Conservation (phyloP, 176 grass and related monocot genomes). For the Oryza glumipatula region DNA sequence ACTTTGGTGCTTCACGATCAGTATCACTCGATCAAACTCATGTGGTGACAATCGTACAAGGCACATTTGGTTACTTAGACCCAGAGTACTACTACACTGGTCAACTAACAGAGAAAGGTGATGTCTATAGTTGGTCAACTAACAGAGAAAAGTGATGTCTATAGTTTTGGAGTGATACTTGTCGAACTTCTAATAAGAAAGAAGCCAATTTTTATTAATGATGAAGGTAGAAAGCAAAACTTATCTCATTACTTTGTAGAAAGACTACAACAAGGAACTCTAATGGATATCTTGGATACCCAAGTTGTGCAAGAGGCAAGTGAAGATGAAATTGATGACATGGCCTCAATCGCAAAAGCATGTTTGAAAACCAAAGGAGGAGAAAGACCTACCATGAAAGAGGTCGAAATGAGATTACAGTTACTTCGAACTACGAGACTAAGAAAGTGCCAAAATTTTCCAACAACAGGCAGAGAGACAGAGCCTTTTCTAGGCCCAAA, state of each 20-base stretch:
- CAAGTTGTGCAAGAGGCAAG: no score
- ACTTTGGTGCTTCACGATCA: constrained; percentile 63
- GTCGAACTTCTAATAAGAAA: constrained; percentile 7
- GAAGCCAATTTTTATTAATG: constrained; percentile 52
- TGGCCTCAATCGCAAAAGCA: no score
- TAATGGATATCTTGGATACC: constrained; percentile 31
- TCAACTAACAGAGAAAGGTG: constrained; percentile 50
- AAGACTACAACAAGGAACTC: not conserved
- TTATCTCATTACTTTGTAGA: constrained; percentile 45
- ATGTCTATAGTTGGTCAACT: constrained; percentile 62
- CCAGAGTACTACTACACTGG: constrained; percentile 50
- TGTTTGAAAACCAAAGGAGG: no score
- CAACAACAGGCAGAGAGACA: no score
- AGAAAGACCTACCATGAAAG: no score
- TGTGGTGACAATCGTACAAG: constrained; percentile 62
- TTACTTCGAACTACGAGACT: no score
- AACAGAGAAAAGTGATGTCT: constrained; percentile 61
- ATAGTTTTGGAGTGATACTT: constrained; percentile 66
- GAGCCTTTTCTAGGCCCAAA: no score
- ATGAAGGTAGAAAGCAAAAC: constrained; percentile 33
- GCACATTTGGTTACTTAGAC: constrained; percentile 53
- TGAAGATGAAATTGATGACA: no score
- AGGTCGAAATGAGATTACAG: no score
- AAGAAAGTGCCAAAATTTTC: no score
- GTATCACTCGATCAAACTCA: constrained; percentile 53